Percentiles rank a stretch among this genome's conserved stretches.
These are phyloP conservation scores for Hirsutella thompsonii DNA, from an alignment of 2,329 filamentous ascomycete genomes.

Conservation along the genomic window DNA sequence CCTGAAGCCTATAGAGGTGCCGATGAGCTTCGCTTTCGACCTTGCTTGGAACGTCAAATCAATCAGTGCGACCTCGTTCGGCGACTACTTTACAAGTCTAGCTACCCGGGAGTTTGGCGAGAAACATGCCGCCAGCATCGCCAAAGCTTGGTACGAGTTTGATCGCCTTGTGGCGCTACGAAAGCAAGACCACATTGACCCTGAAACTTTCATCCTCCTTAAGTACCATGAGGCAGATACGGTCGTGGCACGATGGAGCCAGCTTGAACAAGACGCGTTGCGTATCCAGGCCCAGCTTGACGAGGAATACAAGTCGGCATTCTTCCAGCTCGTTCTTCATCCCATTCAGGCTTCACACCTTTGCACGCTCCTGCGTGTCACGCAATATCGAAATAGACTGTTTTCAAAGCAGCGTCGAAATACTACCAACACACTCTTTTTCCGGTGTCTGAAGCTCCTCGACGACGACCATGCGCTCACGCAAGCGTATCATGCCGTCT, in stretches of 20 bases:
- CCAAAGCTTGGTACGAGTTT: slow-evolving; percentile 38
- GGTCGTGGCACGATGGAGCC: slow-evolving; percentile 38
- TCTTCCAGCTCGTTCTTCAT: slow-evolving; percentile 49
- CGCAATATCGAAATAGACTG: slow-evolving; percentile 34
- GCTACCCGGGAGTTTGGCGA: slow-evolving; percentile 38
- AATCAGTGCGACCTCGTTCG: slow-evolving; percentile 24
- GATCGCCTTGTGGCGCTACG: slow-evolving; percentile 34
- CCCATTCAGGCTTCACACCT: slow-evolving; percentile 45
- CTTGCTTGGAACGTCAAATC: slow-evolving; percentile 41
- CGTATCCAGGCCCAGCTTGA: slow-evolving; percentile 29
- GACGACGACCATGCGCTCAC: slow-evolving; percentile 36
- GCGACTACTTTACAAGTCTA: slow-evolving; percentile 30
- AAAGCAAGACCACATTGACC: slow-evolving; percentile 47
- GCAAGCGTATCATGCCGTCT: slow-evolving; percentile 35
- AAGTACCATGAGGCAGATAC: slow-evolving; percentile 48
- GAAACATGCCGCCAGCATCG: slow-evolving; percentile 30
- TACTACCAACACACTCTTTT: slow-evolving; percentile 36
- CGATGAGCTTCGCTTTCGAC: slow-evolving; percentile 41
- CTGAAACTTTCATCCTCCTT: slow-evolving; percentile 40
- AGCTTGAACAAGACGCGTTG: slow-evolving; percentile 30
- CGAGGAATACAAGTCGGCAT: slow-evolving; percentile 31
- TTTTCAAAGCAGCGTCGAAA: slow-evolving; percentile 44
- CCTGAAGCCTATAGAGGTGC: slow-evolving; percentile 43
- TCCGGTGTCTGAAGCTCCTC: slow-evolving; percentile 35
- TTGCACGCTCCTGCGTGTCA: slow-evolving; percentile 34